Base-by-base conservation (phyloP, 768 basidiomycete species). In the Kwoniella dejecticola region DNA sequence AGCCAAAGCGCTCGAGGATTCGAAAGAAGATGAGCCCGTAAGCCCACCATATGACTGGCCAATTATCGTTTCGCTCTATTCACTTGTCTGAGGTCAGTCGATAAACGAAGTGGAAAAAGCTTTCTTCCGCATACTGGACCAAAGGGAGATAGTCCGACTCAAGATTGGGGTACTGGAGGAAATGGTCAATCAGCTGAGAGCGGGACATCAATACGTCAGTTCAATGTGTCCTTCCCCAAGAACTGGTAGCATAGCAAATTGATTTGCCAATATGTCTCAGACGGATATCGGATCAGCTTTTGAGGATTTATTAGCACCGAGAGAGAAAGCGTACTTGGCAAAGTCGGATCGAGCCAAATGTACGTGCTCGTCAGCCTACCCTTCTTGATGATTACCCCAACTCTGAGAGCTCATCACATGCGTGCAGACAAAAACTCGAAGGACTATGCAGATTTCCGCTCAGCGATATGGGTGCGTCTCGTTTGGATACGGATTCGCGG, bases 311-410 rank as follows among this genome's bases (percentile, higher is more conserved):
- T 31, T 48, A 7, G 44, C 40, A 15, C 33, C 27, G 26, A 44
- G 41, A 27, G 60, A 59, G 17, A 57, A 55, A 11, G 66, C 57
- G 19, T 75, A 67, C 33, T 46, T 60, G 64, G 47, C 29, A n/a
- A 63, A 64, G 47, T 62, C 71, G 1, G 31, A 64, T 6, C 21
- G 69, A 52, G 61, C 52, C 21, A 72, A 72, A 49, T 75, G 73
- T 72, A 31, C 54, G 71, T 62, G 17, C 38, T 12, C 27, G 2
- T 19, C 19, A 8, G 4, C 19, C 57, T 52, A 40, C 50, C 38
- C 0, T 45, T 3, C 7, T 36, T 15, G 5, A 45, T 30, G 17
- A 8, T 24, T 50, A 23, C 33, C 27, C 10, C n/a, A 36, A 36
- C 7, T 15, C 15, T 36, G 15, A 36, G 15, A 36, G 15, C 15